Conservation (phyloP, 441 rosid genomes). For the Bocquillonia castaneifolia region DNA sequence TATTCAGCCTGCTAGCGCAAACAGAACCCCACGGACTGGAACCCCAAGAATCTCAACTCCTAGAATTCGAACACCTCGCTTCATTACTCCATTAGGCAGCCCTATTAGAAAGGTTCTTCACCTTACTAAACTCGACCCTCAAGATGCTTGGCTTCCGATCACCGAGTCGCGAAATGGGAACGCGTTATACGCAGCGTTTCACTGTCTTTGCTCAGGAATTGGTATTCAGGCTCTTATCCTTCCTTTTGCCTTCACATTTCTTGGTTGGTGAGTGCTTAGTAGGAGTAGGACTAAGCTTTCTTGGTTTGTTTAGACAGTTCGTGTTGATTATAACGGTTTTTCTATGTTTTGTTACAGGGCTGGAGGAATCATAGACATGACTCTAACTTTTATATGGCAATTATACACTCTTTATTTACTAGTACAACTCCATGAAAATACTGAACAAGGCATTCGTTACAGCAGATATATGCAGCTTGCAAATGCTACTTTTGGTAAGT, state of each 20-base stretch:
- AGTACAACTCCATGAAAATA: slow-evolving; percentile 75
- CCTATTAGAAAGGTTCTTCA: slow-evolving; percentile 47
- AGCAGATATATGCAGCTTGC: slow-evolving; percentile 74
- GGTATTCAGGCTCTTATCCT: slow-evolving; percentile 66
- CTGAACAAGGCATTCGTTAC: slow-evolving; percentile 54
- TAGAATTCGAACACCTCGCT: slow-evolving; percentile 35
- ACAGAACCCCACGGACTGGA: slow-evolving; percentile 30
- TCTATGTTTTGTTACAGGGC: slow-evolving; percentile 36
- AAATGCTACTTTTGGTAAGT: slow-evolving; percentile 57
- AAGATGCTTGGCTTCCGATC: slow-evolving; percentile 73
- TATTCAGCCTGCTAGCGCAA: slow-evolving; percentile 32
- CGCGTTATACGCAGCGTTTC: slow-evolving; percentile 58
- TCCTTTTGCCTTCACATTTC: slow-evolving; percentile 58
- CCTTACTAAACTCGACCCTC: slow-evolving; percentile 58
- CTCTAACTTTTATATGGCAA: slow-evolving; percentile 68
- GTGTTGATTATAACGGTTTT: background rate
- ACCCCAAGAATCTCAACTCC: slow-evolving; percentile 38
- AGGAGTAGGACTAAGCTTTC: no score
- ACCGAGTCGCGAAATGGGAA: slow-evolving; percentile 68
- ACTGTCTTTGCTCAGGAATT: slow-evolving; percentile 62
- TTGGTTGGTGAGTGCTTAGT: slow-evolving; percentile 46
- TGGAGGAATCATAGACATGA: slow-evolving; percentile 61
- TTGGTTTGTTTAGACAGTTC: no score
- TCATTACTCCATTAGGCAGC: slow-evolving; percentile 54
- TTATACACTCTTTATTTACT: slow-evolving; percentile 69